Conservation (phyloP, 106 monocot genomes). For the Alisma plantagoaquatica region DNA sequence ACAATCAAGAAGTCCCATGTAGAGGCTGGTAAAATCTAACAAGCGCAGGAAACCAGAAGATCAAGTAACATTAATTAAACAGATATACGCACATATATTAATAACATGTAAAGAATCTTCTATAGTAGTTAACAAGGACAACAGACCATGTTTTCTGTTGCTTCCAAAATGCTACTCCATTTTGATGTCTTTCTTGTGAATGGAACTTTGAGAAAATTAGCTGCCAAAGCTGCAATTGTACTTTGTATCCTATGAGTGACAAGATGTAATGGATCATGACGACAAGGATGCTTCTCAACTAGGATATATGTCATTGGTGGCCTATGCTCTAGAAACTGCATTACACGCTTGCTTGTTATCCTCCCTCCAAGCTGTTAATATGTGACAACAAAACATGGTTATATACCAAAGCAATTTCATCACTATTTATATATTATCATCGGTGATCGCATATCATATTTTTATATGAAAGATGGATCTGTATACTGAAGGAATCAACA, state of each 20-base stretch:
- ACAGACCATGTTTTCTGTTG: slow-evolving; percentile 50
- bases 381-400: neutral
- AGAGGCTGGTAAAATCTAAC: no score
- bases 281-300: slow-evolving; percentile 69
- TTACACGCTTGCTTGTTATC: slow-evolving; percentile 76
- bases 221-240: slow-evolving; percentile 53
- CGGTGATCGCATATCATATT: no score
- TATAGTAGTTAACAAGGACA: no score
- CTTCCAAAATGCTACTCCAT: slow-evolving; percentile 44
- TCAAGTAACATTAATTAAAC: no score
- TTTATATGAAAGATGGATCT: neutral
- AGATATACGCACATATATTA: no score
- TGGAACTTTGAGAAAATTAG: slow-evolving; percentile 26
- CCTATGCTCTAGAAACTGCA: slow-evolving; percentile 48
- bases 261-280: slow-evolving; percentile 93
- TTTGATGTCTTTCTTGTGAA: slow-evolving; percentile 27
- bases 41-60: no score
- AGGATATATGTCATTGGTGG: slow-evolving; percentile 53
- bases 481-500: neutral
- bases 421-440: neutral
- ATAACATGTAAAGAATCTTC: no score
- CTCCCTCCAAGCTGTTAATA: slow-evolving; percentile 72
- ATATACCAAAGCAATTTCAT: neutral
- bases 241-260: slow-evolving; percentile 75
- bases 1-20: no score